Evolutionary conservation across 2,329 filamentous ascomycete genomes (phyloP), one percentile per base, ranked within the genome.

Genomic region (Hypoxylon sp.): DNA sequence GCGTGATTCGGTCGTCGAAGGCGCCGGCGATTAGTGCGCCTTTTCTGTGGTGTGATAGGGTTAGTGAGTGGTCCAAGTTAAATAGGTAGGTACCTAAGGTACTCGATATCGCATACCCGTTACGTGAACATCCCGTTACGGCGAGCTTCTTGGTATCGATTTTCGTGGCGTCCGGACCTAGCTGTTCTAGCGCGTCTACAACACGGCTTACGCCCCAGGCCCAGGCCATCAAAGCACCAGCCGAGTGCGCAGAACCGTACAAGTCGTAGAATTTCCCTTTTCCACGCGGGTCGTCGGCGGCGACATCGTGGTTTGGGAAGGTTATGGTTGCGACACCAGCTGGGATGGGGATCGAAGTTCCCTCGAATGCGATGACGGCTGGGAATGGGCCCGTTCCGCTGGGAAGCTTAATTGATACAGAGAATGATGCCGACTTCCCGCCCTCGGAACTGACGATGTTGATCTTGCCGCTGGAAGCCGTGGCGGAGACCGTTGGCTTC

Each of bases 61-160:
- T 31, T 31, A 31, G 29, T 6, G 8, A 31, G 8, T 31, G 8
- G 29, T 6, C 2, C 29, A 9, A 31, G 29, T 2, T 8, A 31
- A 9, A 31, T 8, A 31, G 8, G 29, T 22, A 22, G 19, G 19
- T 22, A n/a, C n/a, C n/a, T n/a, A n/a, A 22, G 19, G 3, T 3
- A 22, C 19, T 22, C 8, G 8, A 8, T 31, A 31, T 31, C 29
- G 2, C 5, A 31, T 31, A 31, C 48, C 84, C 84, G 70, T 85
- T 84, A 24, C 84, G 81, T 24, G 83, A 85, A 77, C 84, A 86
- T 13, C 84, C 83, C 10, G 84, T 86, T 3, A 86, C 83, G 37
- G 81, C 84, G 13, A 82, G 71, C 2, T 74, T 72, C 0, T 69
- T 61, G 1, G 78, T 66, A 60, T 81, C 75, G 67, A 86, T 84